Base-by-base conservation (phyloP, 225 moss, liverwort and hornwort species). In the Marchantia polymorpha region DNA sequence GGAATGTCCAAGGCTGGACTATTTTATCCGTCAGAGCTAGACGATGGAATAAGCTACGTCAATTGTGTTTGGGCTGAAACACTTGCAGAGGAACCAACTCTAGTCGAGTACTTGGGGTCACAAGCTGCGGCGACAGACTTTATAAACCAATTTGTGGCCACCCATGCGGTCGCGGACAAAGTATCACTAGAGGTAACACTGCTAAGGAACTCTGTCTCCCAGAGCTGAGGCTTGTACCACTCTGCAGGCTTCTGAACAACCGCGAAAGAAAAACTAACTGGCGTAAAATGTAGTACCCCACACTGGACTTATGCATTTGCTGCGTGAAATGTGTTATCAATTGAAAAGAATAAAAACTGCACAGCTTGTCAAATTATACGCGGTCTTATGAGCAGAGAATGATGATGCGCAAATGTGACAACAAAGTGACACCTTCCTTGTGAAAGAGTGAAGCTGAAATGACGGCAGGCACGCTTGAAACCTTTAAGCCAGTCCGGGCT, bases 11-110 rank as follows among this genome's bases (percentile, higher is more conserved):
- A 86, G 83, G 22, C 67, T 56, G 97, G 97, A 22, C 86, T 94
- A 78, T 81, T 97, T 50, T 94, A 93, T 83, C 78, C 99, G 53
- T 87, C 91, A n/a, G 97, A 94, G 83, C 92, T 88, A 66, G 97
- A 97, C 69, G 97, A 97, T 83, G 97, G 97, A 12, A 91, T 93
- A 79, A 83, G 89, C 81, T 97, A 83, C 75, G 88, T 97, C 48
- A 97, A 97, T 84, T 97, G 93, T 72, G 89, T 88, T 78, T 94
- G 90, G 87, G 86, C 83, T 47, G 93, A 97, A 72, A 70, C 81
- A 74, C 68, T 97, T 77, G 82, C 91, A 58, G 91, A 94, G 55
- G 97, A 97, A 79, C 93, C 93, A 20, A 84, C 16, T 84, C 91
- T 97, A 53, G 85, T 94, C 26, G 81, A 83, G 11, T 92, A 93